These are phyloP conservation scores for Blastobotrys mokoenaii DNA, from an alignment of 805 yeast genomes.

Conservation along the genomic window DNA sequence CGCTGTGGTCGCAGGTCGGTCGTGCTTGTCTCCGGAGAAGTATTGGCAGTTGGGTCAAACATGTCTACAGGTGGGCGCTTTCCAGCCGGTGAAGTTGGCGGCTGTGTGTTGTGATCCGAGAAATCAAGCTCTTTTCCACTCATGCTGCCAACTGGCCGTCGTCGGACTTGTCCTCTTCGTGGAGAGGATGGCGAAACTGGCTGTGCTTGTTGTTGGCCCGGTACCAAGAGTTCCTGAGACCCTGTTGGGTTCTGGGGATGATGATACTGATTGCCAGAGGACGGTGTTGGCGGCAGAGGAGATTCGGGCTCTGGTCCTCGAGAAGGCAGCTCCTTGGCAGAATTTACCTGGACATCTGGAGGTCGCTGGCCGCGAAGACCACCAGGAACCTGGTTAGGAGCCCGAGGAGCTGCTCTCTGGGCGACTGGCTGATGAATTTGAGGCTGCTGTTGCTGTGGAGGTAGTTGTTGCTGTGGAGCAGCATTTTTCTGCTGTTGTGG, in stretches of 20 bases:
- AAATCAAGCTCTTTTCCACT: background rate
- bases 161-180: background rate
- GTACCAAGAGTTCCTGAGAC: background rate
- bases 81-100: background rate
- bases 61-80: conserved; percentile 1
- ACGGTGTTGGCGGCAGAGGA: background rate
- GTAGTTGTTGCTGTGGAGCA: conserved; percentile 3
- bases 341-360: background rate
- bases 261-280: background rate
- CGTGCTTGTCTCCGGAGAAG: background rate
- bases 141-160: too few relatives aligned
- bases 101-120: background rate
- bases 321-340: background rate
- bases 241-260: background rate
- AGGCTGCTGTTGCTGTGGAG: conserved; percentile 3
- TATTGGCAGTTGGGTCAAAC: conserved; percentile 10
- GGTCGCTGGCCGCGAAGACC: too few relatives aligned
- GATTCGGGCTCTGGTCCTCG: background rate
- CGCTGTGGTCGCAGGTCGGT: background rate
- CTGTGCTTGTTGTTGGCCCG: background rate
- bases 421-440: background rate
- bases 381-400: background rate
- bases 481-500: conserved; percentile 3
- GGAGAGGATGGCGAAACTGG: background rate
- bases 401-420: background rate